These are phyloP conservation scores for Vitis hybrid DNA, from an alignment of 177 flowering plant species.

Conservation along the genomic window DNA sequence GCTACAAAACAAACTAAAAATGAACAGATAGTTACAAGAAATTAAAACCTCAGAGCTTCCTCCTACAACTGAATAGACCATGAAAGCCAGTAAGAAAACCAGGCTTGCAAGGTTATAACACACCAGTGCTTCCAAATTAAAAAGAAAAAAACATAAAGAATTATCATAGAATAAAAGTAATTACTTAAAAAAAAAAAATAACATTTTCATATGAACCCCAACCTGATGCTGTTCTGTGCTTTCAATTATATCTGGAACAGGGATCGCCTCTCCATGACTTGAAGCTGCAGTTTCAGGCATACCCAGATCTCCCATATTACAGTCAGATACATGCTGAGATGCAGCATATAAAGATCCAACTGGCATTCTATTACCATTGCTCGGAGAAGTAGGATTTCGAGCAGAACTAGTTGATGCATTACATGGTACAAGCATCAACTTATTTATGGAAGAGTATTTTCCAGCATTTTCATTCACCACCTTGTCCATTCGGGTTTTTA, in stretches of 20 bases:
- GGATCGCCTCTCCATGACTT: slow-evolving; percentile 18
- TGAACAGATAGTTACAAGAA: no score
- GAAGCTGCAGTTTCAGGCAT: slow-evolving; percentile 16
- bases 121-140: no score
- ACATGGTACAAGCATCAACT: slow-evolving; percentile 16
- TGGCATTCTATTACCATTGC: slow-evolving; percentile 13
- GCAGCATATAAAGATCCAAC: slow-evolving; percentile 8
- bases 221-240: slow-evolving; percentile 7
- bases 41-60: no score
- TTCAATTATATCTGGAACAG: slow-evolving; percentile 14
- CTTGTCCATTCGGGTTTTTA: slow-evolving; percentile 32
- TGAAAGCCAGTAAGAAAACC: neutral
- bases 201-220: slow-evolving; percentile 21
- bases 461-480: slow-evolving; percentile 31
- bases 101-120: neutral
- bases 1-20: no score
- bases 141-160: neutral
- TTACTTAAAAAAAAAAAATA: neutral
- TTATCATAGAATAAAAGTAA: neutral
- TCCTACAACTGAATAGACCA: neutral
- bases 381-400: slow-evolving; percentile 17
- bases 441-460: slow-evolving; percentile 27
- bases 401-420: slow-evolving; percentile 23
- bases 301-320: slow-evolving; percentile 16
- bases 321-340: slow-evolving; percentile 14